Evolutionary conservation across 1,284 basidiomycete species (phyloP).

Genomic region (Termitomyces sp.): DNA sequence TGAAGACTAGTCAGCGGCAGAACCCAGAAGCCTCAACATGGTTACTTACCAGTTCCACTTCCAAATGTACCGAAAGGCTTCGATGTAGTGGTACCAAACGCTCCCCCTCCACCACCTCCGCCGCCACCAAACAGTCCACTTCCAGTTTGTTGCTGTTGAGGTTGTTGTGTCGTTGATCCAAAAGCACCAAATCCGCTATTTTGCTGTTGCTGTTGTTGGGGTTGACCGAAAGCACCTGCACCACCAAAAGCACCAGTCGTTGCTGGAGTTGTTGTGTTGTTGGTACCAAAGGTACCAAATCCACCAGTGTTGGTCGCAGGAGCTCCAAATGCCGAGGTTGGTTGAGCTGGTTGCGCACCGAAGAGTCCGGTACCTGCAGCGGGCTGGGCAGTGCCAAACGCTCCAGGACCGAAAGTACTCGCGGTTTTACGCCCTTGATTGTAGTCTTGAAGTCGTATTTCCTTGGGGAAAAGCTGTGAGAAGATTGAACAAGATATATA

Average conservation of each 20-base stretch:
- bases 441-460: slow-evolving; percentile 73
- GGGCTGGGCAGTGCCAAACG: slow-evolving; percentile 39
- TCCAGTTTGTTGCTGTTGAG: slow-evolving; percentile 20
- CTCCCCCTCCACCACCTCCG: slow-evolving; percentile 17
- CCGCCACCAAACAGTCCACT: slow-evolving; percentile 19
- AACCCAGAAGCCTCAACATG: not conserved
- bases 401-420: slow-evolving; percentile 40
- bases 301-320: slow-evolving; percentile 24
- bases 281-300: slow-evolving; percentile 37
- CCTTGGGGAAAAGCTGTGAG: slow-evolving; percentile 35
- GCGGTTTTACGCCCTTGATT: slow-evolving; percentile 67
- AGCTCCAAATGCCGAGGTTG: slow-evolving; percentile 29
- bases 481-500: slow-evolving; percentile 3
- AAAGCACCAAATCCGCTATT: slow-evolving; percentile 43
- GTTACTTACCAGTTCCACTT: slow-evolving; percentile 31
- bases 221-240: slow-evolving; percentile 40
- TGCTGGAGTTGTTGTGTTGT: slow-evolving; percentile 18
- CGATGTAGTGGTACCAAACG: slow-evolving; percentile 34
- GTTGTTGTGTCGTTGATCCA: slow-evolving; percentile 37
- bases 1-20: slow-evolving; percentile 18
- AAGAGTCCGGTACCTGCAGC: slow-evolving; percentile 33
- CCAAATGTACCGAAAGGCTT: slow-evolving; percentile 35
- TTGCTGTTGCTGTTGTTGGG: slow-evolving; percentile 21
- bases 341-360: slow-evolving; percentile 34
- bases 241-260: slow-evolving; percentile 37